phyloP scores from a whole-genome alignment of 192 early-diverging fungal genomes.

The Backusella australiensis region DNA sequence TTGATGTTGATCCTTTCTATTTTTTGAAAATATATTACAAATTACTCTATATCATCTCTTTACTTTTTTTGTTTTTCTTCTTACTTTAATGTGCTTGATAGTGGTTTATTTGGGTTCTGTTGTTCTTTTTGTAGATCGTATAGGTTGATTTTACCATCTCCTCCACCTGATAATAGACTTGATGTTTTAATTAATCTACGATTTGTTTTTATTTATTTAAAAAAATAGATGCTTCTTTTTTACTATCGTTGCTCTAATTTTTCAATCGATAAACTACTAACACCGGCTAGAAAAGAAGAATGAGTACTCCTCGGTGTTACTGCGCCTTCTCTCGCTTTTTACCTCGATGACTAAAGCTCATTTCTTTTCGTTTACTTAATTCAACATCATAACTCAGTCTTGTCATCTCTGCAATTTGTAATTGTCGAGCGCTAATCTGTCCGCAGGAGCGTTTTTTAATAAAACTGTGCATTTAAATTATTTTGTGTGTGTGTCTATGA shows the following conservation, averaged over 20 bases:
- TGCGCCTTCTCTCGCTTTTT: neutral
- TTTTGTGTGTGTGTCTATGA: no score
- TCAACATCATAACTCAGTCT: slow-evolving; percentile 22
- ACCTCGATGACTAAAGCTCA: slow-evolving; percentile 22
- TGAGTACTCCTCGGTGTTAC: neutral
- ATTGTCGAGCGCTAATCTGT: neutral
- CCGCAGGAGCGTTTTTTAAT: slow-evolving; percentile 18
- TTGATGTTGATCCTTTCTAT: slow-evolving; percentile 52
- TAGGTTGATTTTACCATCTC: slow-evolving; percentile 55
- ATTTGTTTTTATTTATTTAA: neutral
- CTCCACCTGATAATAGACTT: slow-evolving; percentile 62
- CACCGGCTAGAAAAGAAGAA: slow-evolving; percentile 22
- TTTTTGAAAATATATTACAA: neutral
- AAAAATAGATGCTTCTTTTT: neutral
- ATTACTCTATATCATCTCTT: neutral
- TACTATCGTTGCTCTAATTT: slow-evolving; percentile 56
- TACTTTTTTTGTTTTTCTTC: neutral
- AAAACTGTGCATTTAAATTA: slow-evolving; percentile 12
- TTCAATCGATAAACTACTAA: slow-evolving; percentile 54
- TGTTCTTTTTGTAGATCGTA: slow-evolving; percentile 55
- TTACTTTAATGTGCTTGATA: slow-evolving; percentile 37
- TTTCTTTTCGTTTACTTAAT: slow-evolving; percentile 27
- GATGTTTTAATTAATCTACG: neutral
- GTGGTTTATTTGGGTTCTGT: slow-evolving; percentile 23
- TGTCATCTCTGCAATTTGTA: slow-evolving; percentile 31